Base-by-base conservation (phyloP, 2,329 filamentous ascomycete species). In the Pestalotiopsis sp. region DNA sequence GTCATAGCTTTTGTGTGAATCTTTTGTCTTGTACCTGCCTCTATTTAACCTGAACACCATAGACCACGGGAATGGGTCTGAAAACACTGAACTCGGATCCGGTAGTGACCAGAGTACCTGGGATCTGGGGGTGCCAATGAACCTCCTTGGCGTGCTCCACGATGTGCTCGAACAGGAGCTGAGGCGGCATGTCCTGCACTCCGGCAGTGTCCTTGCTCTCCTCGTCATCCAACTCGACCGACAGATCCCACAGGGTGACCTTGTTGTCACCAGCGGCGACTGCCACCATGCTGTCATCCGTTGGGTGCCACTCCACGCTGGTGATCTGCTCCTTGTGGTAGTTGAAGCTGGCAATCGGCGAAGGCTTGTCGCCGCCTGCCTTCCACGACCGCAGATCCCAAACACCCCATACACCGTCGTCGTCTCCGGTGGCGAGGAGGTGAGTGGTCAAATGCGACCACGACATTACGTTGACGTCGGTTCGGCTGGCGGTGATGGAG, bases 321-420 rank as follows among this genome's bases (percentile, higher is more conserved):
- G 96, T 99, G 75, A 99, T 94, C 75, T 97, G 96, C 81, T 98
- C 94, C 81, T 94, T 95, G 86, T 99, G 95, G 85, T 97, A 98
- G 76, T 90, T 87, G 83, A 98, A 99, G 75, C 92, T 92, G 3
- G 96, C 96, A n/a, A 98, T 93, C 1, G 96, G 93, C 62, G 91
- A 91, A 5, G 92, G 91, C 82, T 86, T 88, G 74, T 86, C 82
- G 6, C 83, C 82, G 71, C 83, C 85, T 2, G 90, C 90, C 84
- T 97, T 98, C 95, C 95, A 98, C 80, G 97, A 92, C 66, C 96
- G 89, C 76, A 99, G 84, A 80, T 99, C 96, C 96, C 96, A 99
- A 27, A 98, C 95, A 1, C 88, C 94, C 94, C 95, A 98, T 66
- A 92, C 90, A 49, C 96, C 96, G 77, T 98, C 94, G 77, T 99